Percentiles rank a stretch among this genome's conserved stretches.
phyloP scores from a whole-genome alignment of 2,329 filamentous ascomycete genomes.

The Colletotrichum agaves region DNA sequence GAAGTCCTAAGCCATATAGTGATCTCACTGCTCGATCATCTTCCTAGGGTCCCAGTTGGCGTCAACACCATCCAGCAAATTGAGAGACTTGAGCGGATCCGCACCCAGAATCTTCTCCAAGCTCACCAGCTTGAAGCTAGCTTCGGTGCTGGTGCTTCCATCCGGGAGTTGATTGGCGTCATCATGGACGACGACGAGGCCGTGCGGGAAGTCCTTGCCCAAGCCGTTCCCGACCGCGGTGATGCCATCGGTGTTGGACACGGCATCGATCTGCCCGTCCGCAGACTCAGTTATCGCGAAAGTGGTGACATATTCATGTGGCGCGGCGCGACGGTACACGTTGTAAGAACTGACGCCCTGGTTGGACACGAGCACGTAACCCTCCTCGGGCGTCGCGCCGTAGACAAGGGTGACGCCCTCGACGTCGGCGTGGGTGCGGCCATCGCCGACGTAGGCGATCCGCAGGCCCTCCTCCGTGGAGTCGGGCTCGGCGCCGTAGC shows the following conservation, averaged over 20 bases:
- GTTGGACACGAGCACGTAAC: constrained; percentile 63
- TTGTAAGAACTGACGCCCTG: constrained; percentile 65
- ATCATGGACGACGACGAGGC: constrained; percentile 63
- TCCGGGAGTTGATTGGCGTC: constrained; percentile 61
- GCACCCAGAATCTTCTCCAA: constrained; percentile 52
- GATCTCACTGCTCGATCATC: neutral
- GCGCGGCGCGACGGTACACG: constrained; percentile 59
- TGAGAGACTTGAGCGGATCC: constrained; percentile 41
- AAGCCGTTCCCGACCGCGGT: constrained; percentile 57
- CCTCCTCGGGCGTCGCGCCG: constrained; percentile 54
- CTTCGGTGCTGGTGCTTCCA: constrained; percentile 56
- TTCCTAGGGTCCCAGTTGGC: constrained; percentile 53
- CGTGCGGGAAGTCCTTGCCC: constrained; percentile 53
- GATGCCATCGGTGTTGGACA: constrained; percentile 65
- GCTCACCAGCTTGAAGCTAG: constrained; percentile 62
- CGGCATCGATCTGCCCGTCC: constrained; percentile 56
- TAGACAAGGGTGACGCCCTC: constrained; percentile 63
- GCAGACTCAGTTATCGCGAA: constrained; percentile 58
- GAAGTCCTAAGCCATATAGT: neutral
- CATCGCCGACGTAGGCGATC: constrained; percentile 57
- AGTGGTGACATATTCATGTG: constrained; percentile 60
- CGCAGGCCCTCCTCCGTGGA: constrained; percentile 47
- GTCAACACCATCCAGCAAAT: constrained; percentile 50
- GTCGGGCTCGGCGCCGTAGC: constrained; percentile 62
- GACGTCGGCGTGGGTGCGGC: constrained; percentile 61